Base-by-base conservation (phyloP, 768 basidiomycete genomes). In the Phlegmacium glaucopus region DNA sequence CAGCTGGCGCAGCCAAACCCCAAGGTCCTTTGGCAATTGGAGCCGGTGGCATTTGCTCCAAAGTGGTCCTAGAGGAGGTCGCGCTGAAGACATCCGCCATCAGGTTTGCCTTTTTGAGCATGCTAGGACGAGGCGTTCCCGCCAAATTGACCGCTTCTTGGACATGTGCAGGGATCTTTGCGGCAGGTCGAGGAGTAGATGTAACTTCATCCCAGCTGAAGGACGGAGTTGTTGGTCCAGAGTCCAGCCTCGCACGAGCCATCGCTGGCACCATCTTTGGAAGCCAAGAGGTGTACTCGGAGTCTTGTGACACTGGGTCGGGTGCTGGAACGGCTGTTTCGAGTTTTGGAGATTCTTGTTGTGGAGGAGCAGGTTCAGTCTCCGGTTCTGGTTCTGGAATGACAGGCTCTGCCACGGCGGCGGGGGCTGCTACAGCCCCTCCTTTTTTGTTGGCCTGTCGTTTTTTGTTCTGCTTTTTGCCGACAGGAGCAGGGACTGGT, bases 401-500 rank as follows among this genome's bases (percentile, higher is more conserved):
- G 39, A 16, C 22, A 25, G 9, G 39, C 4, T 15, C 39, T 40
- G 39, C 22, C 22, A 25, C 39, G 15, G 39, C 35, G 1, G 55
- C 49, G n/a, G 49, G 48, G 26, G 27, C 30, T 12, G 47, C 15
- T 25, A 57, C 55, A 3, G 53, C 39, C 26, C 41, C 48, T 12
- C 47, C 49, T 28, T 61, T 61, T 45, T 60, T 61, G 42, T 50
- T 48, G 26, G 48, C 42, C n/a, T 50, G 65, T 6, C 63, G 64
- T 30, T 68, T 66, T 44, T 70, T 69, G 34, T 44, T 55, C 40
- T 48, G 46, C 53, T 63, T 68, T 54, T 69, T 68, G 3, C 52
- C 53, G 22, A 5, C 22, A 5, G 22, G 22, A 22, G 22, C 22
- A 22, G n/a, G n/a, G n/a, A n/a, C n/a, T n/a, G n/a, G n/a, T n/a